phyloP scores from a whole-genome alignment of 768 basidiomycete species.

The Cystofilobasidium bisporidii region DNA sequence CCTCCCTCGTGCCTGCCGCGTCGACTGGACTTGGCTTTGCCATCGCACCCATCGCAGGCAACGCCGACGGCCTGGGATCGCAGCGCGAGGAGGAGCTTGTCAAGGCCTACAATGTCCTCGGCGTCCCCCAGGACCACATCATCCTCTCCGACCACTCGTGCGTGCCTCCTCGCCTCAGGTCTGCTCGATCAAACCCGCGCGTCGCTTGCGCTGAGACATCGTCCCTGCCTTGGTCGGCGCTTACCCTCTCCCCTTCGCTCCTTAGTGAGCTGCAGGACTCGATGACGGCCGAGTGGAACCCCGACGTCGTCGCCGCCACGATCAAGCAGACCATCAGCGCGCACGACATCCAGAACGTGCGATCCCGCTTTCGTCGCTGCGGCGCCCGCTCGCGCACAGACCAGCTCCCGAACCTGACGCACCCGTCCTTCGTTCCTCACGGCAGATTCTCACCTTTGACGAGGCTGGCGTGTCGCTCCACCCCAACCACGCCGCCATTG shows the following conservation, averaged over 20 bases:
- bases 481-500: slow-evolving; percentile 71
- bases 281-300: slow-evolving; percentile 58
- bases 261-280: slow-evolving; percentile 64
- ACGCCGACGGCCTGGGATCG: slow-evolving; percentile 66
- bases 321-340: slow-evolving; percentile 53
- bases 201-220: background rate
- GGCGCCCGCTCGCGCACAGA: too few relatives aligned
- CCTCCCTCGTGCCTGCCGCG: too few relatives aligned
- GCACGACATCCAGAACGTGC: slow-evolving; percentile 56
- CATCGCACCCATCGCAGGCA: slow-evolving; percentile 41
- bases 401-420: too few relatives aligned
- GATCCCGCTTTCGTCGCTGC: slow-evolving; percentile 29
- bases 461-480: slow-evolving; percentile 64
- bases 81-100: slow-evolving; percentile 53
- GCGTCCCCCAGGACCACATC: slow-evolving; percentile 50
- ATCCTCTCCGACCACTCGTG: slow-evolving; percentile 64
- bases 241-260: too few relatives aligned
- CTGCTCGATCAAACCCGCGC: too few relatives aligned
- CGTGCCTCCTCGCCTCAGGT: slow-evolving; percentile 38
- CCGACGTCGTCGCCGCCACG: slow-evolving; percentile 38
- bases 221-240: too few relatives aligned
- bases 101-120: slow-evolving; percentile 58
- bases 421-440: background rate
- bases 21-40: too few relatives aligned
- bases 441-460: slow-evolving; percentile 80